Evolutionary conservation across 768 basidiomycete genomes (phyloP).

Genomic region (Leccinellum luteum): DNA sequence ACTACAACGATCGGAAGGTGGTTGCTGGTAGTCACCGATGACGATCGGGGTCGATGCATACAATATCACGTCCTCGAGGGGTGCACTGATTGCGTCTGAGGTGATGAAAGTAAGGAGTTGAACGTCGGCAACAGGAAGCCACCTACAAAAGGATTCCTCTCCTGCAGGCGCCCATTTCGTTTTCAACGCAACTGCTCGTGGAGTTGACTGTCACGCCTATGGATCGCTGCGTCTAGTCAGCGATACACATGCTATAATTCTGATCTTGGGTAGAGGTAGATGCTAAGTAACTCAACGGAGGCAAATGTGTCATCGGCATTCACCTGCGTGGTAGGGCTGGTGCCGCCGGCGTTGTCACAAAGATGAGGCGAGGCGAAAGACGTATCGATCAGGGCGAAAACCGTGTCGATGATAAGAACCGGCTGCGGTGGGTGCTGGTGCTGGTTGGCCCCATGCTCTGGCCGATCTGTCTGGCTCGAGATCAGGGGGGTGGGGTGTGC

Average conservation of each 20-base stretch:
- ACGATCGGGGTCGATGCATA: constrained; percentile 33
- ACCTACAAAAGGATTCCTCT: constrained; percentile 30
- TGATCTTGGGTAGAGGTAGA: constrained; percentile 18
- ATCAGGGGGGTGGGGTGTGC: constrained; percentile 23
- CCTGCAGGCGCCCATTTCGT: constrained; percentile 15
- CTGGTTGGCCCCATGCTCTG: constrained; percentile 24
- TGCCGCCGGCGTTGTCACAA: not conserved
- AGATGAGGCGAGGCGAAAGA: too few species aligned
- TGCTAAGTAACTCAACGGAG: constrained; percentile 1
- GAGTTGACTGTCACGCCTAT: constrained; percentile 20
- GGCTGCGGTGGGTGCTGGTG: not conserved
- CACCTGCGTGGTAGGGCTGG: not conserved
- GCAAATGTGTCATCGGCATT: not conserved
- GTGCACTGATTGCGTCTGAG: constrained; percentile 37
- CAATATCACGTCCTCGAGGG: constrained; percentile 33
- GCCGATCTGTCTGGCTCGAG: constrained; percentile 28
- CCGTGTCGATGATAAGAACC: too few species aligned
- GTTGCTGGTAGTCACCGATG: constrained; percentile 38
- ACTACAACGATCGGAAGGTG: constrained; percentile 39
- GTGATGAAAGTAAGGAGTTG: not conserved
- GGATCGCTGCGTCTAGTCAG: constrained; percentile 18
- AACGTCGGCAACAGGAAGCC: not conserved
- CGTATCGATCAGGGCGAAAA: too few species aligned
- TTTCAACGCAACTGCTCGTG: constrained; percentile 24
- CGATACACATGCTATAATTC: constrained; percentile 24